Conservation (phyloP, 768 basidiomycete genomes). For the Tulasnella calospora region DNA sequence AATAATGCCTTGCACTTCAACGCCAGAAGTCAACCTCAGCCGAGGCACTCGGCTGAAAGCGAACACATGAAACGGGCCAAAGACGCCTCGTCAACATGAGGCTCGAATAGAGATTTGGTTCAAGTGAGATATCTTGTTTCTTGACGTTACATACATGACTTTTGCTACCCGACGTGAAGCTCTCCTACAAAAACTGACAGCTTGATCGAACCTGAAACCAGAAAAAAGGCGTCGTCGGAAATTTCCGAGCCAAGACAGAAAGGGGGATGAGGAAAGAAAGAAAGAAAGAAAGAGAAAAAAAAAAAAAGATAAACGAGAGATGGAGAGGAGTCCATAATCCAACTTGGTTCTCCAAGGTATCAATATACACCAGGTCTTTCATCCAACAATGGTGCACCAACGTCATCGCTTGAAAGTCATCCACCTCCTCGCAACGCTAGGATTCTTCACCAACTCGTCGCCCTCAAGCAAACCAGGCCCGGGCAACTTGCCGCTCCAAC, state of each 20-base stretch:
- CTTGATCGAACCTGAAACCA: background rate
- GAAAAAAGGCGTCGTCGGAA: background rate
- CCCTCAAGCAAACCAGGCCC: slow-evolving; percentile 14
- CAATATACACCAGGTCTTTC: background rate
- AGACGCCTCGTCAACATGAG: background rate
- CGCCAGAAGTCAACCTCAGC: background rate
- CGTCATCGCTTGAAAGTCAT: slow-evolving; percentile 22
- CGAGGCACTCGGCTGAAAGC: background rate
- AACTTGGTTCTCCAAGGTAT: background rate
- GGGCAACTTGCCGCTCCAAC: slow-evolving; percentile 19
- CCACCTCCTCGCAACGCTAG: slow-evolving; percentile 24
- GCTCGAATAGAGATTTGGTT: background rate
- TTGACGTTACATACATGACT: slow-evolving; percentile 10
- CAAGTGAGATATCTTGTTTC: background rate
- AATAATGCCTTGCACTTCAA: background rate
- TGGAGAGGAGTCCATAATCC: background rate
- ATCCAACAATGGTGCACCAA: background rate
- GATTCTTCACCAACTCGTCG: slow-evolving; percentile 23
- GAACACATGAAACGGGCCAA: background rate
- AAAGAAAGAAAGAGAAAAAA: background rate
- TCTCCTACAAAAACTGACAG: background rate
- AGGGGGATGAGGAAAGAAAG: background rate
- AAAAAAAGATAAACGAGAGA: background rate
- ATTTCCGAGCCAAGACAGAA: background rate
- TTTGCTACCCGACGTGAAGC: background rate